A percentile compares a stretch with the other conserved stretches of the same genome.
Conservation (phyloP, 208 protist genomes). For the Entamoeba dispar region DNA sequence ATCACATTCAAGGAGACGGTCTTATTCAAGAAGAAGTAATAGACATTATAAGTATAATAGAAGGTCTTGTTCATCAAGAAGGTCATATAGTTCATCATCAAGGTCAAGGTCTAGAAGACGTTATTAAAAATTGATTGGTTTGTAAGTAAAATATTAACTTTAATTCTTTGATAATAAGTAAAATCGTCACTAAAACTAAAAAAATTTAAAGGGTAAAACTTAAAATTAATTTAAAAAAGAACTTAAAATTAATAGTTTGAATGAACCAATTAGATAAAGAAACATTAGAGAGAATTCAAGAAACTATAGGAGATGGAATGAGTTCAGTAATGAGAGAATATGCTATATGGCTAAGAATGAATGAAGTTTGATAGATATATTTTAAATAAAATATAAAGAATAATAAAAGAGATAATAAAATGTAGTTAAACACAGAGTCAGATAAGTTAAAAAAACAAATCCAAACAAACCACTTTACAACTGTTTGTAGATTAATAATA, state of each 20-base stretch:
- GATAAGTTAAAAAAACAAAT: neutral
- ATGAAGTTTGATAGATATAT: neutral
- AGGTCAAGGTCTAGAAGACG: neutral
- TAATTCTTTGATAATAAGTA: too few relatives aligned
- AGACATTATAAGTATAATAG: too few relatives aligned
- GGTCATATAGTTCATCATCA: neutral
- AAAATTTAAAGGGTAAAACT: too few relatives aligned
- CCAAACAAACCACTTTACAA: neutral
- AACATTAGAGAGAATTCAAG: too few relatives aligned
- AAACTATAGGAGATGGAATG: too few relatives aligned
- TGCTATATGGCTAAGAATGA: neutral
- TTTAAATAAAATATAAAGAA: too few relatives aligned
- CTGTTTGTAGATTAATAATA: too few relatives aligned
- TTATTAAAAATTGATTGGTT: neutral
- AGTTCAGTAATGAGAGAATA: neutral
- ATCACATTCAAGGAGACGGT: neutral
- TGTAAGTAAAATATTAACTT: too few relatives aligned
- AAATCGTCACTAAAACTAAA: too few relatives aligned
- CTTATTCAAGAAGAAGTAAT: neutral
- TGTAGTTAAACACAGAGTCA: neutral
- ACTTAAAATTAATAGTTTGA: neutral
- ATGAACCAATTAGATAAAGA: too few relatives aligned
- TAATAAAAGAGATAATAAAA: too few relatives aligned
- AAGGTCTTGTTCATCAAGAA: too few relatives aligned
- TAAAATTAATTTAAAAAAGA: neutral